These are phyloP conservation scores for Arabidopsis suecica DNA, from an alignment of 345 rosid genomes.

Conservation along the genomic window DNA sequence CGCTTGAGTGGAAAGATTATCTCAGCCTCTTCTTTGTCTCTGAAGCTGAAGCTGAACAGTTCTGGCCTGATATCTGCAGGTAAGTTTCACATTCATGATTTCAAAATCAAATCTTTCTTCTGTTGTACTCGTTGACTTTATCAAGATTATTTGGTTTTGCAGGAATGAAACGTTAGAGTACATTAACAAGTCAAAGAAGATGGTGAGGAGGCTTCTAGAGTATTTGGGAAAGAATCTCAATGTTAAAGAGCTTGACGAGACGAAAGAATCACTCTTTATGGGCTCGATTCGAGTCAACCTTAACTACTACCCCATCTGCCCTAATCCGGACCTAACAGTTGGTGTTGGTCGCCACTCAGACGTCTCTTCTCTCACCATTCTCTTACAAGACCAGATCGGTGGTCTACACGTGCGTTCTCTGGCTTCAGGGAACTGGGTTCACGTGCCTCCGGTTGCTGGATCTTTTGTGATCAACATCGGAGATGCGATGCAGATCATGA, in stretches of 20 bases:
- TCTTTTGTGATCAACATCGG: slow-evolving; percentile 51
- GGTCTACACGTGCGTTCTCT: slow-evolving; percentile 54
- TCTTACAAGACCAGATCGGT: slow-evolving; percentile 53
- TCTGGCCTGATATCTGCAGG: slow-evolving; percentile 59
- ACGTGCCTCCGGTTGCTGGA: slow-evolving; percentile 46
- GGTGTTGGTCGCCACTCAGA: slow-evolving; percentile 55
- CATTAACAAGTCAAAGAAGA: slow-evolving; percentile 49
- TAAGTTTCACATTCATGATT: slow-evolving; percentile 19
- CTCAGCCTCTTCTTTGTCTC: slow-evolving; percentile 58
- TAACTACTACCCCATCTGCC: slow-evolving; percentile 54
- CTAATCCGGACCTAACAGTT: slow-evolving; percentile 53
- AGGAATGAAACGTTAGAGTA: slow-evolving; percentile 56
- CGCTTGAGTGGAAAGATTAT: slow-evolving; percentile 63
- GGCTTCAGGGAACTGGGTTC: slow-evolving; percentile 44
- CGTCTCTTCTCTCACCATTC: slow-evolving; percentile 49
- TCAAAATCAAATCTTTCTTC: background rate
- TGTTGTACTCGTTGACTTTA: background rate
- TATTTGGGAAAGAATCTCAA: slow-evolving; percentile 51
- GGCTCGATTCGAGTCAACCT: slow-evolving; percentile 51
- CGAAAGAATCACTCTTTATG: slow-evolving; percentile 45
- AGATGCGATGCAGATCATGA: slow-evolving; percentile 51
- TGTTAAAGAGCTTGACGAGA: slow-evolving; percentile 49
- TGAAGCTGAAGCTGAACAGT: slow-evolving; percentile 49
- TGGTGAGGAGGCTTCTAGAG: slow-evolving; percentile 48
- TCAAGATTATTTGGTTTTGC: background rate